Percentiles rank a stretch among this genome's conserved stretches.
Evolutionary conservation across 2,329 filamentous ascomycete species (phyloP).

Genomic region (Penicillium brevicompactum): DNA sequence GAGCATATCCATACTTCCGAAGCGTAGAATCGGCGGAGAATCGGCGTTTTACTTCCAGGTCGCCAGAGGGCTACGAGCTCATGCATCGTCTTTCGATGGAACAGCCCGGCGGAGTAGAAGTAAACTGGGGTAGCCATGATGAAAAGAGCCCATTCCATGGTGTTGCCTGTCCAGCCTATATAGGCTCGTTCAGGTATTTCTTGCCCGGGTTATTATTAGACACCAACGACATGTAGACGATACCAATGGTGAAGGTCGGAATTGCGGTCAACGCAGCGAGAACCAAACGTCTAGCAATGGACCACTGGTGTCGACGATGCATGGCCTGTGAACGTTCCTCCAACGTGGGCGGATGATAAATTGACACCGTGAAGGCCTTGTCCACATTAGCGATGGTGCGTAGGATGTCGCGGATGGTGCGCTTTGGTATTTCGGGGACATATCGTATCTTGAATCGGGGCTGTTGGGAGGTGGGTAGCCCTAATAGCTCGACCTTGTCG

Average conservation of each 20-base stretch:
- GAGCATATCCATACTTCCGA: constrained; percentile 93
- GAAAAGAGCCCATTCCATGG: constrained; percentile 75
- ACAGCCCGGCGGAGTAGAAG: constrained; percentile 80
- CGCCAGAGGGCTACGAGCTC: constrained; percentile 78
- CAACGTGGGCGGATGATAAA: constrained; percentile 77
- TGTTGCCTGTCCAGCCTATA: constrained; percentile 68
- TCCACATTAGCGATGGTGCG: constrained; percentile 67
- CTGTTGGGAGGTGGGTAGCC: no score
- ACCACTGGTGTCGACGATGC: constrained; percentile 66
- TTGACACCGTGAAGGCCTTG: constrained; percentile 63
- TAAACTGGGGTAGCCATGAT: constrained; percentile 82
- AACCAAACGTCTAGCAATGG: constrained; percentile 69
- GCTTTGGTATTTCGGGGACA: constrained; percentile 47
- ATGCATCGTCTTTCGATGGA: constrained; percentile 75
- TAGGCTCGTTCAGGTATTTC: constrained; percentile 68
- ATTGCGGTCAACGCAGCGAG: constrained; percentile 70
- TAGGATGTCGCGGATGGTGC: constrained; percentile 36
- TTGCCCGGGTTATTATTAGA: constrained; percentile 53
- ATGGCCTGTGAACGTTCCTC: constrained; percentile 77
- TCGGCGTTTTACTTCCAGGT: constrained; percentile 68
- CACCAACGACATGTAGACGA: constrained; percentile 85
- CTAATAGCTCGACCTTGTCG: no score
- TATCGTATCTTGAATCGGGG: constrained; percentile 38
- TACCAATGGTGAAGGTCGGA: constrained; percentile 80
- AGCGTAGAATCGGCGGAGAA: constrained; percentile 70